Evolutionary conservation across 257 asterid species (phyloP).

Genomic region (Agastache rugosa): DNA sequence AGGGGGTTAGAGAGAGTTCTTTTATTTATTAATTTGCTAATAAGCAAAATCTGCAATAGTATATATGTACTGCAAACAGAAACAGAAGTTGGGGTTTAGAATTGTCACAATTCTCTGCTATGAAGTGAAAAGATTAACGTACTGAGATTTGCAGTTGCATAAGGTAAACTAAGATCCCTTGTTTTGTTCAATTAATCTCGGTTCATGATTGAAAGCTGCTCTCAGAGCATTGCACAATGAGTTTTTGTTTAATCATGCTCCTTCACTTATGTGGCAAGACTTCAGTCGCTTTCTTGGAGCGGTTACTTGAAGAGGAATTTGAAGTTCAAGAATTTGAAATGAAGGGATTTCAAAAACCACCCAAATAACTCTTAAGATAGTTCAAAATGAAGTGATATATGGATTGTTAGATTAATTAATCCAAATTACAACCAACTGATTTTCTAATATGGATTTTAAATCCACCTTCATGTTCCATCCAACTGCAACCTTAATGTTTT

Average conservation of each 20-base stretch:
- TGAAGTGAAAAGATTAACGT: not conserved
- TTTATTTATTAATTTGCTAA: not conserved
- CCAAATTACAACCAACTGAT: not conserved
- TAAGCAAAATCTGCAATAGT: not conserved
- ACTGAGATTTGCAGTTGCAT: not conserved
- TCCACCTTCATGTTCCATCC: not conserved
- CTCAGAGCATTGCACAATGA: not conserved
- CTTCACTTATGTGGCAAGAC: not conserved
- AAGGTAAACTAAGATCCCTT: not conserved
- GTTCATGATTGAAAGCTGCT: not conserved
- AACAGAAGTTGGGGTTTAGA: not conserved
- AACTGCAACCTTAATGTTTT: not conserved
- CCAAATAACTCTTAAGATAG: not conserved
- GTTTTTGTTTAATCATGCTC: not conserved
- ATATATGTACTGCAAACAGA: constrained; percentile 5
- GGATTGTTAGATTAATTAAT: not conserved
- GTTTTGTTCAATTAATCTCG: not conserved
- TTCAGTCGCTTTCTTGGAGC: not conserved
- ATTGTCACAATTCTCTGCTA: constrained; percentile 1
- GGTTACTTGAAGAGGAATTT: not conserved
- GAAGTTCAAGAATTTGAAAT: not conserved
- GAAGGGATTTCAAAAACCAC: not conserved
- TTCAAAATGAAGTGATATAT: not conserved
- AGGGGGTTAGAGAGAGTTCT: not conserved
- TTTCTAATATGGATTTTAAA: not conserved